phyloP scores from a whole-genome alignment of 2,329 filamentous ascomycete genomes.

The Aspergillus aculeatinus region DNA sequence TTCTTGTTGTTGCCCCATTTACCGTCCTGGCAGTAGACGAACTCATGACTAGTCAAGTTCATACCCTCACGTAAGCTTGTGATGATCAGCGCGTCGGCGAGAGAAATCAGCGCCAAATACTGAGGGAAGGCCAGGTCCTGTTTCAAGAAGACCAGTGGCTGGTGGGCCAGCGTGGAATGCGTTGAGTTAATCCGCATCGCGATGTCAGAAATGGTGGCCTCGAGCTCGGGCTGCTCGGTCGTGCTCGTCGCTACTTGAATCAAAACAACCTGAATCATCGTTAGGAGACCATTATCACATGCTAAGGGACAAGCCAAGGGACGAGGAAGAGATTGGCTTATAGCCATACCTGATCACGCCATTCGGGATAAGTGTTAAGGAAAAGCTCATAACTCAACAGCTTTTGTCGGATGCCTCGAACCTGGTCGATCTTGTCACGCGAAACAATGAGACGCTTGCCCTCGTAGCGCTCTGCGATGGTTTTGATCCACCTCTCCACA shows the following conservation, averaged over 20 bases:
- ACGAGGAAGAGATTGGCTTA: not conserved
- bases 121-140: slow-evolving; percentile 92
- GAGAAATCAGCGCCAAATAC: slow-evolving; percentile 85
- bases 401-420: slow-evolving; percentile 91
- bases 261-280: slow-evolving; percentile 64
- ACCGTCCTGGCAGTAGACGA: slow-evolving; percentile 88
- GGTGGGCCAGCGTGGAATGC: slow-evolving; percentile 86
- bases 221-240: slow-evolving; percentile 81
- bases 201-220: slow-evolving; percentile 87
- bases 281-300: not conserved
- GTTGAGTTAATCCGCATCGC: slow-evolving; percentile 90
- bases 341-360: slow-evolving; percentile 63
- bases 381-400: slow-evolving; percentile 89
- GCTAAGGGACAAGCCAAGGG: too few relatives aligned
- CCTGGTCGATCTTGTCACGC: slow-evolving; percentile 88
- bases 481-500: slow-evolving; percentile 74
- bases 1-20: slow-evolving; percentile 71
- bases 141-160: slow-evolving; percentile 88
- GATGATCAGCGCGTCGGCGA: slow-evolving; percentile 90
- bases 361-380: slow-evolving; percentile 88
- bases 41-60: slow-evolving; percentile 95
- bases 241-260: slow-evolving; percentile 93
- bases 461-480: slow-evolving; percentile 78
- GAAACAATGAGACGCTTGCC: slow-evolving; percentile 90
- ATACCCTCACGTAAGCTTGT: slow-evolving; percentile 94